Conservation (phyloP, 2,329 filamentous ascomycete species). For the Emmonsiellopsis sp. region DNA sequence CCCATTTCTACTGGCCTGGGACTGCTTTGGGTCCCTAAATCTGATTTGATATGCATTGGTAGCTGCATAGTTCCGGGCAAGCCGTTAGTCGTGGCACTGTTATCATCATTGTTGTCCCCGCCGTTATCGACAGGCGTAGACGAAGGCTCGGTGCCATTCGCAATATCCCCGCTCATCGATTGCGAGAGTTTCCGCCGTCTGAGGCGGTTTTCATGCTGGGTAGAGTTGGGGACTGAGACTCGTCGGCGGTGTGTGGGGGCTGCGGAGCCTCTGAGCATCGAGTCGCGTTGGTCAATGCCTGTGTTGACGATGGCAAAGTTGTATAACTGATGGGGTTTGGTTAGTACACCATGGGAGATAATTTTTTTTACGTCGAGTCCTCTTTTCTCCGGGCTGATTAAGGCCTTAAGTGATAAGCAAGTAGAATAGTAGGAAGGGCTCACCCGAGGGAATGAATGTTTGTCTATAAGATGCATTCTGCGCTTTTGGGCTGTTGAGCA, state of each 20-base stretch:
- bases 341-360: not conserved
- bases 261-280: conserved; percentile 56
- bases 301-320: conserved; percentile 80
- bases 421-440: conserved; percentile 3
- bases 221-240: conserved; percentile 27
- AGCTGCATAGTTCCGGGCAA: not conserved
- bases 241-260: conserved; percentile 22
- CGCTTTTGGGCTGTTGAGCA: conserved; percentile 78
- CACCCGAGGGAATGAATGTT: conserved; percentile 75
- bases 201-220: conserved; percentile 25
- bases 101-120: not conserved
- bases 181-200: conserved; percentile 23
- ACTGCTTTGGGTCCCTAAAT: not conserved
- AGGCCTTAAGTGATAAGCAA: too few relatives aligned
- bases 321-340: conserved; percentile 47
- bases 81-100: not conserved
- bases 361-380: not conserved
- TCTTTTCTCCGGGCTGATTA: not conserved
- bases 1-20: not conserved
- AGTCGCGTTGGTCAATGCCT: conserved; percentile 77
- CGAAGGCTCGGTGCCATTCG: not conserved
- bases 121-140: not conserved
- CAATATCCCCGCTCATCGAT: conserved; percentile 2
- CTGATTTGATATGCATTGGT: not conserved
- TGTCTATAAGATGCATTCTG: conserved; percentile 81